Evolutionary conservation across 495 filamentous ascomycete species (phyloP), one percentile per base, ranked within the genome.

Genomic region (Talaromyces thailandensis): DNA sequence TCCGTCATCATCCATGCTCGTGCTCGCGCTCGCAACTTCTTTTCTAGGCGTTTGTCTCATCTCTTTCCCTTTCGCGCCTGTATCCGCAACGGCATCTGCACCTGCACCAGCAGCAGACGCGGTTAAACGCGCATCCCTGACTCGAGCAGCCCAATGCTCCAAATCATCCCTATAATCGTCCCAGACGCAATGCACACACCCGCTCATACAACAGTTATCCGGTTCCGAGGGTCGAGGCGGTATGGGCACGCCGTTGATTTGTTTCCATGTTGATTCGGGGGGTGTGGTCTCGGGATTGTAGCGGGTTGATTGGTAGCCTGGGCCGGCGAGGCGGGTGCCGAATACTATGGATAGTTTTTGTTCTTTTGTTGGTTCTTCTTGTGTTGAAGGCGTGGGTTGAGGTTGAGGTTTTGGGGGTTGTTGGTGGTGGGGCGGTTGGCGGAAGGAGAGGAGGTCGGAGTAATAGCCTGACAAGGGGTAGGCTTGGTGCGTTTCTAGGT

Each of bases 171-270:
- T 79, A 74, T 87, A 96, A 50, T 82, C 78, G 71, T 97, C 93
- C 93, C 93, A 98, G 11, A 96, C 93, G 72, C 94, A 98, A 71
- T 98, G 93, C 29, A 96, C 93, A 71, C 94, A 98, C 28, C 94
- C 94, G 67, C 88, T 91, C 94, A 98, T 98, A 76, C 94, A 98
- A 82, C 94, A 98, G 73, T 98, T 96, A 71, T 97, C 94, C 14
- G 94, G 94, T 72, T 98, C 94, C 58, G 85, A 82, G 7, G 94
- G 94, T 14, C 82, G 80, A 18, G 92, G 92, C 11, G 92, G 93
- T 4, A 96, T 88, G 61, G 83, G 77, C 11, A 96, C 83, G 28
- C 93, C 93, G 12, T 91, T 91, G 64, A 96, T 75, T 16, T 84
- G 79, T 50, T 79, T 82, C 76, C 78, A 79, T 18, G 66, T 70